Percentiles rank a stretch among this genome's conserved stretches.
Evolutionary conservation across 2,329 filamentous ascomycete species (phyloP).

Genomic region (Trichophyton equinum): DNA sequence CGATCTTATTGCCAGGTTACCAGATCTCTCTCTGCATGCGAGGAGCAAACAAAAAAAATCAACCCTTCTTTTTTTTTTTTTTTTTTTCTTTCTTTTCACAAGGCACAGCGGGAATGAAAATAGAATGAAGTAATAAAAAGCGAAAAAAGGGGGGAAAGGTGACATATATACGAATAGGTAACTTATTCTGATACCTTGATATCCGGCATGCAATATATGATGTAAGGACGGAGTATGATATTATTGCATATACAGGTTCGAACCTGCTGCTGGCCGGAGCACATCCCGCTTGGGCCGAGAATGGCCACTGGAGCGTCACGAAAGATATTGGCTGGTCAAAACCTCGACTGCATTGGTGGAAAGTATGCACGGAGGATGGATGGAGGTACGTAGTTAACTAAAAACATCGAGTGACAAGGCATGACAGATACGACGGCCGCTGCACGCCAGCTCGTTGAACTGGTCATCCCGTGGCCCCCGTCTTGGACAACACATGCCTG

Average conservation of each 20-base stretch:
- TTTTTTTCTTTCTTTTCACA: too few relatives aligned
- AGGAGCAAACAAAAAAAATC: background rate
- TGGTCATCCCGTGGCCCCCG: background rate
- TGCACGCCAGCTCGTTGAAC: background rate
- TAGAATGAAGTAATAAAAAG: too few relatives aligned
- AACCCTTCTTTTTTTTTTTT: too few relatives aligned
- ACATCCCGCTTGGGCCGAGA: background rate
- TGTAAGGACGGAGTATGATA: too few relatives aligned
- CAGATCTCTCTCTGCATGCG: background rate
- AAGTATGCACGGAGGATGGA: background rate
- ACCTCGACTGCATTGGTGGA: background rate
- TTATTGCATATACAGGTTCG: too few relatives aligned
- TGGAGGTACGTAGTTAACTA: background rate
- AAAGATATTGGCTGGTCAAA: background rate
- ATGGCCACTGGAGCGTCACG: background rate
- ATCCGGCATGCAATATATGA: too few relatives aligned
- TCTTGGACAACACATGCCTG: background rate
- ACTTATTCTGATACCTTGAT: too few relatives aligned
- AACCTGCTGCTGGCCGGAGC: background rate
- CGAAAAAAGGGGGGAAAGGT: too few relatives aligned
- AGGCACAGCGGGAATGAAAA: too few relatives aligned
- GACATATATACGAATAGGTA: too few relatives aligned
- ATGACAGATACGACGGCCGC: background rate
- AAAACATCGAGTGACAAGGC: background rate
- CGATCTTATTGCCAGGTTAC: too few relatives aligned